Evolutionary conservation across 176 grass and related monocot species (phyloP), one percentile per base, ranked within the genome.

Genomic region (Cenchrus americanus): DNA sequence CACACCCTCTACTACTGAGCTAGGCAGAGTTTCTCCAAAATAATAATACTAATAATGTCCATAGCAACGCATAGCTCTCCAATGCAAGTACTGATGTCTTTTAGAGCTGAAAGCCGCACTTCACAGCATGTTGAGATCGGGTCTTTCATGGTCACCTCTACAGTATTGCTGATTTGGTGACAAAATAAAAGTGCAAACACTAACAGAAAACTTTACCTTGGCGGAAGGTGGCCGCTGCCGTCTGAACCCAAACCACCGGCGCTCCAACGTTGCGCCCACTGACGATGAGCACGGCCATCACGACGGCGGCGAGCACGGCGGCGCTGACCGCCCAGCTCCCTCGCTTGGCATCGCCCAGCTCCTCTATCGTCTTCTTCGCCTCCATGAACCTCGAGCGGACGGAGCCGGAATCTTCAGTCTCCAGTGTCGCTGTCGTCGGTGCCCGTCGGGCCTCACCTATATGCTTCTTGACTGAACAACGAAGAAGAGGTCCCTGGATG

Each of bases 251-350:
- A 3, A 76, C 63, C 21, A 22, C 18, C 13, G 82, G 71, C 4
- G 54, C 43, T 8, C 53, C 78, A 41, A 80, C 21, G 26, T 34
- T 67, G 4, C 53, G 72, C 21, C 19, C 40, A 30, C 63, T 18
- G 52, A 89, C 23, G 77, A 89, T 14, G 62, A 89, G 62, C 77
- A 89, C 55, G 62, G 70, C n/a, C 32, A 81, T 69, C 62, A 89
- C 6, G 19, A 77, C n/a, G 9, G 54, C 54, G 9, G 59, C 63
- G 46, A 89, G 60, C 62, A 62, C 22, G 70, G n/a, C 32, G 70
- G n/a, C 30, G 52, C 58, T 76, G 18, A 34, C 52, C 3, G 22
- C 22, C 43, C 77, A 76, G 14, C 77, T 67, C 78, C 27, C 21
- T 52, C 62, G 47, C 62, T 54, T 80, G 47, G 21, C 62, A 19